These are phyloP conservation scores for Phylloporus sp. DNA, from an alignment of 768 basidiomycete species.

Conservation along the genomic window DNA sequence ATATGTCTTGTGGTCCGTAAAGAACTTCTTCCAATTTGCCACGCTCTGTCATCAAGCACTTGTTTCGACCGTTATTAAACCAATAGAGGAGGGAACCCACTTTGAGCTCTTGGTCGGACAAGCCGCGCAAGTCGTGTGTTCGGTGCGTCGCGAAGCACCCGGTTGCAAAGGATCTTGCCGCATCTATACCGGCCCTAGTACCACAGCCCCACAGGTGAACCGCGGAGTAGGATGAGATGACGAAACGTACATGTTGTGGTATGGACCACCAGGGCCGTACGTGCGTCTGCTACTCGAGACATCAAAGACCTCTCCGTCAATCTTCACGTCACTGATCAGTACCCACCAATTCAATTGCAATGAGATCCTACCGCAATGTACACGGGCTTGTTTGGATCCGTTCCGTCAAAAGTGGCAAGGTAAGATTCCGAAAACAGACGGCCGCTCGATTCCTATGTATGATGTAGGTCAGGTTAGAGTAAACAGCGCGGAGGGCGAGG, in stretches of 20 bases:
- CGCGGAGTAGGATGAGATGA: slow-evolving; percentile 12
- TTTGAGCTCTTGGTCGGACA: slow-evolving; percentile 64
- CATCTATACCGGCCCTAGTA: slow-evolving; percentile 82
- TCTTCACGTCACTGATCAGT: slow-evolving; percentile 42
- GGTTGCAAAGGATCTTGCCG: slow-evolving; percentile 89
- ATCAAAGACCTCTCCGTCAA: slow-evolving; percentile 92
- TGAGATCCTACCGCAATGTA: slow-evolving; percentile 74
- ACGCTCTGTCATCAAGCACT: slow-evolving; percentile 49
- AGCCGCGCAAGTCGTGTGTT: slow-evolving; percentile 86
- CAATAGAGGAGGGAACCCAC: slow-evolving; percentile 42
- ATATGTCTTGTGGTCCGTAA: slow-evolving; percentile 77
- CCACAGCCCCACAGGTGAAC: slow-evolving; percentile 26
- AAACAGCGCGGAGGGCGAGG: not conserved
- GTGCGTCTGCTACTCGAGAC: slow-evolving; percentile 70
- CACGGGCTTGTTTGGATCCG: slow-evolving; percentile 57
- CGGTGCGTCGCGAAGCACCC: slow-evolving; percentile 90
- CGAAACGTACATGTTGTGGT: slow-evolving; percentile 59
- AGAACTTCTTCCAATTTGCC: slow-evolving; percentile 89
- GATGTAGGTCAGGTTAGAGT: not conserved
- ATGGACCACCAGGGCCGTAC: slow-evolving; percentile 89
- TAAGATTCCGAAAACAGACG: slow-evolving; percentile 70
- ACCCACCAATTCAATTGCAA: slow-evolving; percentile 9
- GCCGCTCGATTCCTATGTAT: slow-evolving; percentile 47
- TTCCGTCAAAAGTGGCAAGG: slow-evolving; percentile 70
- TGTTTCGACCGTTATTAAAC: not conserved